Conservation (phyloP, 106 monocot genomes). For the Phalaenopsis equestris region DNA sequence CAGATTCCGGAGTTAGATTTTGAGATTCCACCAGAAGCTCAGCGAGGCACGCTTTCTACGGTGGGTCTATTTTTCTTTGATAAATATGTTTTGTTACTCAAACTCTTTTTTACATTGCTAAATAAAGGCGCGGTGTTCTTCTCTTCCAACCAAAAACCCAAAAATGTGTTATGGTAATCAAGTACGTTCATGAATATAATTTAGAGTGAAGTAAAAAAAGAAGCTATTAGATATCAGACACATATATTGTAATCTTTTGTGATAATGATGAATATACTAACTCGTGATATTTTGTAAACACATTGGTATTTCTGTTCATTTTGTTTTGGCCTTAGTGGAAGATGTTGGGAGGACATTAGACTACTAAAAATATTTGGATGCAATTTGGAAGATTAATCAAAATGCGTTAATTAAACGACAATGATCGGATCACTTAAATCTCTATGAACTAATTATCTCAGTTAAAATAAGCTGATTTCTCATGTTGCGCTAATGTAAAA, state of each 20-base stretch:
- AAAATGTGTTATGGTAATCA: not conserved
- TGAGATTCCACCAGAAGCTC: slow-evolving; percentile 98
- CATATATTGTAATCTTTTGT: not conserved
- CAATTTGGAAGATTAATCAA: not conserved
- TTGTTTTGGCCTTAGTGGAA: not conserved
- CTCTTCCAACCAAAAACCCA: not conserved
- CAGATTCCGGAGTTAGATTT: slow-evolving; percentile 98
- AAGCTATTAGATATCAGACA: not conserved
- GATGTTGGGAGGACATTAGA: too few relatives aligned
- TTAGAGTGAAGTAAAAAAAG: not conserved
- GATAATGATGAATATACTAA: not conserved
- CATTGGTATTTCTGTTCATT: not conserved
- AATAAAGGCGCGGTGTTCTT: not conserved
- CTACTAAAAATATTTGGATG: not conserved
- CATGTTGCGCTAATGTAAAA: not conserved
- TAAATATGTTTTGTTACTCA: not conserved
- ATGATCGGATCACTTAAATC: not conserved
- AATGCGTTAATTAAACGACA: not conserved
- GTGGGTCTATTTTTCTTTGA: slow-evolving; percentile 30
- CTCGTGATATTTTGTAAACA: not conserved
- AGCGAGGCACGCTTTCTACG: slow-evolving; percentile 86
- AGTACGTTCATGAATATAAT: not conserved
- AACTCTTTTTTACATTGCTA: not conserved
- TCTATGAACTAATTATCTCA: not conserved
- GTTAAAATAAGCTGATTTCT: not conserved